Evolutionary conservation across 2,329 filamentous ascomycete species (phyloP).

Genomic region (Fusarium sp.): DNA sequence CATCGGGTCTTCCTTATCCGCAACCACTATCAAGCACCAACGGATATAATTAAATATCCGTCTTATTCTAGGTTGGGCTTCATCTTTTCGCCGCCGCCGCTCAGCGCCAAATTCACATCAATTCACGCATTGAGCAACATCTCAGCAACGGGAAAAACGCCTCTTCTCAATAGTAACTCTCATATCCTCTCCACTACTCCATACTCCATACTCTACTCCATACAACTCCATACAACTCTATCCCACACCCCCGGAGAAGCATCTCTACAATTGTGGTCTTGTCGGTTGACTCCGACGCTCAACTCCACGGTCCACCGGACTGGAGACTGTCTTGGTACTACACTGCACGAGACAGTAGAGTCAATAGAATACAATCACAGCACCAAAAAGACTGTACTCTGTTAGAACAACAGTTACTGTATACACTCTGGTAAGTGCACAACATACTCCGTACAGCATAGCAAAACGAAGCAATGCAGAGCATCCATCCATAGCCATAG

Average conservation of each 20-base stretch:
- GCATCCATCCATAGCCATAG: constrained; percentile 4
- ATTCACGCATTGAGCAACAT: constrained; percentile 29
- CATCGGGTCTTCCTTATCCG: constrained; percentile 23
- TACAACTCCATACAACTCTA: constrained; percentile 19
- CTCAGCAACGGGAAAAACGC: constrained; percentile 27
- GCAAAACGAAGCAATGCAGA: background rate
- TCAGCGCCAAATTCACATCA: constrained; percentile 11
- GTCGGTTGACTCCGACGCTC: constrained; percentile 7
- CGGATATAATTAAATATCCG: constrained; percentile 5
- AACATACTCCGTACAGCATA: background rate
- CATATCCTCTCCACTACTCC: constrained; percentile 17
- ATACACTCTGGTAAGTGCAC: constrained; percentile 32
- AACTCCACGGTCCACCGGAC: constrained; percentile 16
- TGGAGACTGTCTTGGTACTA: constrained; percentile 1
- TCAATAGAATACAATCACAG: constrained; percentile 8
- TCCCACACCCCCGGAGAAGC: constrained; percentile 29
- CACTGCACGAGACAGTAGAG: constrained; percentile 3
- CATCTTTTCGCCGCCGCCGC: constrained; percentile 36
- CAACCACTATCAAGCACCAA: constrained; percentile 19
- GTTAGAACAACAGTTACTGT: background rate
- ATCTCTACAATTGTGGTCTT: constrained; percentile 15
- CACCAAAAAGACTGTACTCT: constrained; percentile 1
- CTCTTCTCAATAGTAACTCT: constrained; percentile 15
- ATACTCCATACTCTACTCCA: constrained; percentile 26
- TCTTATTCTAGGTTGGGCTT: constrained; percentile 25